Evolutionary conservation across 1,139 yeast species (phyloP).

Genomic region (Scheffersomyces illinoinensis): DNA sequence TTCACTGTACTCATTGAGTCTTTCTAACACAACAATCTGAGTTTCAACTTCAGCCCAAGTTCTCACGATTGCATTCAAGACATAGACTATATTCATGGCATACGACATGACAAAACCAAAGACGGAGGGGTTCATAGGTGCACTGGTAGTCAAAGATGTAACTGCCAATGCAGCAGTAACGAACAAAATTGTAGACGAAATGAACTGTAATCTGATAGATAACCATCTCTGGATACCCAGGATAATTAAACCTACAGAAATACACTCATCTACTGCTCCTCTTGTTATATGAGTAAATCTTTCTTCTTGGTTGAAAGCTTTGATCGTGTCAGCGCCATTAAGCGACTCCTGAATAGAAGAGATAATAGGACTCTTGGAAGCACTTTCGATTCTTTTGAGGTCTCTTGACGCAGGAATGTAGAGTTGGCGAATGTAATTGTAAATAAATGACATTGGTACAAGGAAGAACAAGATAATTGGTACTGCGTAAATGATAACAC

Average conservation of each 20-base stretch:
- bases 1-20: constrained; percentile 27
- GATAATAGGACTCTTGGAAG: constrained; percentile 25
- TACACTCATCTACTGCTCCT: constrained; percentile 15
- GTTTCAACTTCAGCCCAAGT: constrained; percentile 30
- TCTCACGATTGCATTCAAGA: constrained; percentile 25
- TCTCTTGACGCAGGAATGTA: constrained; percentile 30
- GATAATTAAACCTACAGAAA: constrained; percentile 13
- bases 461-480: constrained; percentile 18
- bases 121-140: constrained; percentile 23
- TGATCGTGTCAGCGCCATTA: constrained; percentile 32
- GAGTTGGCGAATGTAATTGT: constrained; percentile 22
- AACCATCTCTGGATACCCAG: constrained; percentile 29
- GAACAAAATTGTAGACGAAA: constrained; percentile 25
- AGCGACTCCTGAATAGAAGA: constrained; percentile 31
- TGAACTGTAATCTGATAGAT: constrained; percentile 25
- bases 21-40: constrained; percentile 27
- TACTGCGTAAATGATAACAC: constrained; percentile 25
- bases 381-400: constrained; percentile 25
- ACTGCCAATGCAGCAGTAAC: constrained; percentile 20
- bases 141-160: constrained; percentile 16
- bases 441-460: constrained; percentile 3
- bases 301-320: constrained; percentile 24
- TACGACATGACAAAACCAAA: constrained; percentile 31
- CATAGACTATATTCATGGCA: constrained; percentile 22
- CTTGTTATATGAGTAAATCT: constrained; percentile 21